Evolutionary conservation across 2,329 filamentous ascomycete species (phyloP), one percentile per base, ranked within the genome.

Genomic region (Sporothrix mexicana): DNA sequence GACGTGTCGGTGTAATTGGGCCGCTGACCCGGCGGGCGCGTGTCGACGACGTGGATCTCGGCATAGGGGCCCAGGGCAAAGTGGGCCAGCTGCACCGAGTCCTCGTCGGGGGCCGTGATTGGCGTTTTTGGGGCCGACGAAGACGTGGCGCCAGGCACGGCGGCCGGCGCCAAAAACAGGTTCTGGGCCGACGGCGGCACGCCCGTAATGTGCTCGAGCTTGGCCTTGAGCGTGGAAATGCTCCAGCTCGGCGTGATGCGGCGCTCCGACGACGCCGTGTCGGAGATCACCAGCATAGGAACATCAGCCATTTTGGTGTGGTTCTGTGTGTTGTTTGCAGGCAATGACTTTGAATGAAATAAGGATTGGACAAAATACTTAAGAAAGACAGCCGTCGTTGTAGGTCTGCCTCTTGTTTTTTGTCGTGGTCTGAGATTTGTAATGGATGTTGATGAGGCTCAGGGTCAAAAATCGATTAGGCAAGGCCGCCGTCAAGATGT

Each of bases 211-310:
- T 94, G 92, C 82, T 98, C 95, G 69, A 99, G 90, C 82, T 96
- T 97, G 70, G 87, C 83, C 84, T 95, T 97, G 78, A 98, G 87
- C 78, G 93, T 91, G 72, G 88, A 86, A 79, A 99, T 92, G 74
- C 91, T 92, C 96, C 96, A 99, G 77, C 95, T 92, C 15, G 95
- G 95, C 36, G 93, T 95, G 80, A 98, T 90, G 77, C 96, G 93
- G 74, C 95, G 92, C 84, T 99, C 96, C 69, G 94, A 95, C 67
- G 91, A 89, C 66, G 92, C 87, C 81, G 92, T 93, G 74, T 93
- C 91, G 69, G 93, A 95, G 74, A 88, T 88, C 79, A 96, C 88
- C 75, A 91, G 86, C 78, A 96, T 86, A 76, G 93, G 91, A 72
- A 96, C 87, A 81, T 96, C 93, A 71, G 90, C 88, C 84, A 92